These are phyloP conservation scores for Kingdonia uniflora DNA, from an alignment of 164 flowering plant genomes.

Conservation along the genomic window DNA sequence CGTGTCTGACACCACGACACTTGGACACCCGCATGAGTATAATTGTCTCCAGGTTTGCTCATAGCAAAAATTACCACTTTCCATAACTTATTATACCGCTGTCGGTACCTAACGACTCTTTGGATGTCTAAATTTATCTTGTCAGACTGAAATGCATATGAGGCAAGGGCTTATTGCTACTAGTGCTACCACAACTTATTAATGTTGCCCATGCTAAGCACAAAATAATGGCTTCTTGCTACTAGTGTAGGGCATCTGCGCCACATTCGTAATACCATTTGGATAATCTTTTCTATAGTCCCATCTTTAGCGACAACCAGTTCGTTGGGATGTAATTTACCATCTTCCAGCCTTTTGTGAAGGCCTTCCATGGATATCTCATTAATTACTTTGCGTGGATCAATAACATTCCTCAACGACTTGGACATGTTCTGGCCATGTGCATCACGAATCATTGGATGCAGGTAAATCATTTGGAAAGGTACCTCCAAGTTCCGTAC, in stretches of 20 bases:
- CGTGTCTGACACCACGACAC: too few species aligned
- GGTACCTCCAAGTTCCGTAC: conserved; percentile 78
- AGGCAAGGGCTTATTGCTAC: conserved; percentile 57
- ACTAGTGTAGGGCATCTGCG: conserved; percentile 92
- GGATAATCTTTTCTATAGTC: conserved; percentile 83
- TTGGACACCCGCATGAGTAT: too few species aligned
- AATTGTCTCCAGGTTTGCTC: conserved; percentile 73
- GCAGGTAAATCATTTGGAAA: conserved; percentile 92
- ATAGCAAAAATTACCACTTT: conserved; percentile 78
- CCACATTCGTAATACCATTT: conserved; percentile 88
- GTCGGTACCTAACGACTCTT: conserved; percentile 96
- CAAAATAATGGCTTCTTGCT: too few species aligned
- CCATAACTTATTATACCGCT: conserved; percentile 97
- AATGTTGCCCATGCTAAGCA: too few species aligned
- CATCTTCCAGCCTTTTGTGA: too few species aligned
- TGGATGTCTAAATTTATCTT: too few species aligned
- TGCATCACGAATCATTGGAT: too few species aligned
- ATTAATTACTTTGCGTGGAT: conserved; percentile 86
- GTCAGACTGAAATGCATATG: conserved; percentile 95
- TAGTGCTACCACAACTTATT: too few species aligned
- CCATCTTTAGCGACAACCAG: conserved; percentile 61
- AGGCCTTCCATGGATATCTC: conserved; percentile 73
- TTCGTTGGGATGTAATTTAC: conserved; percentile 62
- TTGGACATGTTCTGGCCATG: conserved; percentile 99
- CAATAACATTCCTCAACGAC: conserved; percentile 92